Evolutionary conservation across 495 filamentous ascomycete species (phyloP).

Genomic region (Podospora anserina): DNA sequence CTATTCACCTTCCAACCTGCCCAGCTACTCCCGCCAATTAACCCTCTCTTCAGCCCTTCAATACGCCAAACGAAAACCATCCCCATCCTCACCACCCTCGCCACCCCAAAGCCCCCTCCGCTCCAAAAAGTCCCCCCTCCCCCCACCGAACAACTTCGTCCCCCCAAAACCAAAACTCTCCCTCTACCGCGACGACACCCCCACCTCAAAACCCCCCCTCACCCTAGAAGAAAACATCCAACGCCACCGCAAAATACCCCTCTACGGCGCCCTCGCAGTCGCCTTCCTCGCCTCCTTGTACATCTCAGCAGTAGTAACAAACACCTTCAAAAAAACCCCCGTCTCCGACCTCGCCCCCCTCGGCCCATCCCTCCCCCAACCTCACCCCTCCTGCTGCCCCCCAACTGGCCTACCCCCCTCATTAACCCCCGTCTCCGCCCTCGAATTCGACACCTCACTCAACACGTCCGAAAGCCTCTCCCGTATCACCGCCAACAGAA

Average conservation of each 20-base stretch:
- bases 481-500: conserved; percentile 61
- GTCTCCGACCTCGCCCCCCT: background rate
- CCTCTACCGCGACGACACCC: background rate
- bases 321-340: conserved; percentile 21
- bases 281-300: conserved; percentile 29
- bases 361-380: background rate
- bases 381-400: background rate
- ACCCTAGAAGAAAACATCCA: background rate
- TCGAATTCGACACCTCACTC: conserved; percentile 32
- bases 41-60: background rate
- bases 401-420: conserved; percentile 21
- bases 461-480: conserved; percentile 60
- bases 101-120: too few relatives aligned
- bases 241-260: conserved; percentile 1
- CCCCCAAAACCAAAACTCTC: background rate
- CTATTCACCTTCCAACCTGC: background rate
- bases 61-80: background rate
- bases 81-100: background rate
- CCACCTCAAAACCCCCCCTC: background rate
- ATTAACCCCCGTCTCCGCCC: conserved; percentile 23
- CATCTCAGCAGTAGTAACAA: conserved; percentile 34
- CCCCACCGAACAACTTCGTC: background rate
- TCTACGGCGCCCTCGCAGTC: conserved; percentile 18
- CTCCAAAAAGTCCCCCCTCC: too few relatives aligned
- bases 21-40: background rate